Conservation (phyloP, 495 filamentous ascomycete species). For the Gamarada debralockiae region DNA sequence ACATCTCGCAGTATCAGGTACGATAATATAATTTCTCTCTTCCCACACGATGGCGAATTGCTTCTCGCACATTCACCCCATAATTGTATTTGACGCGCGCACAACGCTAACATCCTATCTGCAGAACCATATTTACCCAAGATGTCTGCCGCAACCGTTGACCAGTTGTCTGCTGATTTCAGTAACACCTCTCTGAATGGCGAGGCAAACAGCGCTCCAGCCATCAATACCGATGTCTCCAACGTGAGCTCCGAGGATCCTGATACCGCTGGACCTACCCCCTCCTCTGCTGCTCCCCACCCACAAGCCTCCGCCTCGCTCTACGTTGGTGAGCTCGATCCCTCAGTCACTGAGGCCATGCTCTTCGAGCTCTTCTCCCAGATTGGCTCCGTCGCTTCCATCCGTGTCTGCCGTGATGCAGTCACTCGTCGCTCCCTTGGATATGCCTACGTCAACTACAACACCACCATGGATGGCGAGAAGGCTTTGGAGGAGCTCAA, state of each 20-base stretch:
- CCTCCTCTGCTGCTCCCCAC: slow-evolving; percentile 64
- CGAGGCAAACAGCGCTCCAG: slow-evolving; percentile 55
- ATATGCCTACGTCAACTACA: slow-evolving; percentile 99
- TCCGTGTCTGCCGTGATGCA: slow-evolving; percentile 98
- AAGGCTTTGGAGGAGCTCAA: slow-evolving; percentile 98
- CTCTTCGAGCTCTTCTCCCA: slow-evolving; percentile 99
- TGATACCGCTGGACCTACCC: slow-evolving; percentile 60
- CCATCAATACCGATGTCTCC: slow-evolving; percentile 63
- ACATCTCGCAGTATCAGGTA: slow-evolving; percentile 15
- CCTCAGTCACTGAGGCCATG: slow-evolving; percentile 98
- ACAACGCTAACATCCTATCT: slow-evolving; percentile 8
- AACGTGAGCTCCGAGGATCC: slow-evolving; percentile 47
- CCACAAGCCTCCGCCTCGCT: slow-evolving; percentile 92
- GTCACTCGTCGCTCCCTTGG: slow-evolving; percentile 98
- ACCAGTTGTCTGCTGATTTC: slow-evolving; percentile 64
- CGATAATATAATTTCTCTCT: background rate
- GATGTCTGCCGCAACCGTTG: slow-evolving; percentile 70
- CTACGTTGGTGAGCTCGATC: slow-evolving; percentile 98
- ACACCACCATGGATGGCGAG: slow-evolving; percentile 93
- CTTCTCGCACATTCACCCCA: slow-evolving; percentile 1
- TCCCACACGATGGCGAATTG: background rate
- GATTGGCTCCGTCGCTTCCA: slow-evolving; percentile 97
- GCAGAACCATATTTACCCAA: slow-evolving; percentile 24
- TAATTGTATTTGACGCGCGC: background rate
- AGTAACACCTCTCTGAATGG: slow-evolving; percentile 56